These are phyloP conservation scores for Argentina anserina DNA, from an alignment of 306 rosid species.

Conservation along the genomic window DNA sequence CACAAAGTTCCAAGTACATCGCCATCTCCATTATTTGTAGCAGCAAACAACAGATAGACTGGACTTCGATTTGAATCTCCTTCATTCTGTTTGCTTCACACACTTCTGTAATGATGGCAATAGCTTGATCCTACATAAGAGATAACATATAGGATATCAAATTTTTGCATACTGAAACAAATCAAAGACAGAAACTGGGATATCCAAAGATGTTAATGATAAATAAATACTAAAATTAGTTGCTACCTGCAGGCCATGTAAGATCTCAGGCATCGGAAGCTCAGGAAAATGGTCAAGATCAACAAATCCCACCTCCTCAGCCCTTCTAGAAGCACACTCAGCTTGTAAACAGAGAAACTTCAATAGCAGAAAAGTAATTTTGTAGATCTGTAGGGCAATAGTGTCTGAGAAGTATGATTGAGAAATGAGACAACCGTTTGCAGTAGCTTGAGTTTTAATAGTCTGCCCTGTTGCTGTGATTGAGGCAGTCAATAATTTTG, in stretches of 20 bases:
- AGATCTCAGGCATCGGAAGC: slow-evolving; percentile 95
- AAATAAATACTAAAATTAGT: not conserved
- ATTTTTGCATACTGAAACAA: not conserved
- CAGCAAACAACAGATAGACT: slow-evolving; percentile 53
- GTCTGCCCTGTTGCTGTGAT: slow-evolving; percentile 29
- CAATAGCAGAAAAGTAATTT: slow-evolving; percentile 65
- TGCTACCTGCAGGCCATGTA: slow-evolving; percentile 84
- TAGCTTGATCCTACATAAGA: slow-evolving; percentile 74
- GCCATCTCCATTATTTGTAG: slow-evolving; percentile 88
- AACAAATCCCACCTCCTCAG: slow-evolving; percentile 86
- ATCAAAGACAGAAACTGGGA: not conserved
- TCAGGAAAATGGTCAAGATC: slow-evolving; percentile 95
- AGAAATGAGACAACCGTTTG: slow-evolving; percentile 34
- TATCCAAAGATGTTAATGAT: not conserved
- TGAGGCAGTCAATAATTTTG: slow-evolving; percentile 49
- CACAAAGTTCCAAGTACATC: slow-evolving; percentile 79
- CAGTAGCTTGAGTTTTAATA: slow-evolving; percentile 46
- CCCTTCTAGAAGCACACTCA: slow-evolving; percentile 85
- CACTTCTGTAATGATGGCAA: slow-evolving; percentile 56
- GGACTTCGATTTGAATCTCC: slow-evolving; percentile 41
- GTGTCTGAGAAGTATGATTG: slow-evolving; percentile 67
- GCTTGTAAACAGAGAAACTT: slow-evolving; percentile 89
- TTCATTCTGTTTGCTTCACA: slow-evolving; percentile 52
- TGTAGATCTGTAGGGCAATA: slow-evolving; percentile 70
- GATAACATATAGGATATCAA: not conserved